These are phyloP conservation scores for Coprinopsis sp. DNA, from an alignment of 768 basidiomycete species.

Conservation along the genomic window DNA sequence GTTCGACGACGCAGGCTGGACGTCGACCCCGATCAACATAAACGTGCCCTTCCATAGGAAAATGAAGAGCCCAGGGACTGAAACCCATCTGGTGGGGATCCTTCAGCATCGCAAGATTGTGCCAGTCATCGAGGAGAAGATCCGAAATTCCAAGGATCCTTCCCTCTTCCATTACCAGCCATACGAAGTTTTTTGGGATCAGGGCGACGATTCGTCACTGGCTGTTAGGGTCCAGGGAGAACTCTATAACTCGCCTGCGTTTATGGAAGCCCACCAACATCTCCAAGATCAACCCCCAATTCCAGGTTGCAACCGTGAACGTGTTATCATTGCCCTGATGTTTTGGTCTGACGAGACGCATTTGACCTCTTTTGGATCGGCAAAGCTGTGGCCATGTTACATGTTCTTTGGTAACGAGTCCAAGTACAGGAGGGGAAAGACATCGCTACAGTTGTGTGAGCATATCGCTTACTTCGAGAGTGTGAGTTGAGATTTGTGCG, in stretches of 20 bases:
- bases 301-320: constrained; percentile 12
- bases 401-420: constrained; percentile 16
- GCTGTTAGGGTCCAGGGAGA: constrained; percentile 15
- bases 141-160: not conserved
- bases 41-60: not conserved
- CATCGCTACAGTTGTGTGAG: constrained; percentile 7
- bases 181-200: constrained; percentile 9
- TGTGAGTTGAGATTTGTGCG: not conserved
- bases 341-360: constrained; percentile 20
- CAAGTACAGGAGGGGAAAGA: constrained; percentile 14
- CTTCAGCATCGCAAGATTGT: not conserved
- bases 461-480: constrained; percentile 17
- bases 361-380: constrained; percentile 13
- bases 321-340: constrained; percentile 21
- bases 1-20: not conserved
- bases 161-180: constrained; percentile 13
- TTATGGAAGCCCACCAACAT: constrained; percentile 13
- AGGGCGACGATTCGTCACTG: not conserved
- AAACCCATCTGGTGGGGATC: not conserved
- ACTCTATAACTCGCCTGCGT: constrained; percentile 17
- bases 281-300: not conserved
- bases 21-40: not conserved
- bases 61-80: not conserved
- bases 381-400: constrained; percentile 16
- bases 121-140: not conserved